phyloP scores from a whole-genome alignment of 106 monocot species.

The Dioscorea alata region DNA sequence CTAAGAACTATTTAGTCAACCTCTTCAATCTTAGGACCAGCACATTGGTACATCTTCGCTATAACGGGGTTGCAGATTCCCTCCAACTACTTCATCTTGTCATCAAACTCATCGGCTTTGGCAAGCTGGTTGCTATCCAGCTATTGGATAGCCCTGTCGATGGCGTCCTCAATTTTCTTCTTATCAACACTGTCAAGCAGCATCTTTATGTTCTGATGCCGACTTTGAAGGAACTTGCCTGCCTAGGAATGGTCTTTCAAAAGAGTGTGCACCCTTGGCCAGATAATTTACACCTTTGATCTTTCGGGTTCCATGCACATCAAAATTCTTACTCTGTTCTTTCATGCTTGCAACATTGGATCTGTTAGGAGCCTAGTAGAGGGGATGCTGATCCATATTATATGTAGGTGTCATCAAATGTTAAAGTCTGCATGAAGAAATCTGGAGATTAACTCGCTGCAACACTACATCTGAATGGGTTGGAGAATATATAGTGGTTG shows the following conservation, averaged over 20 bases:
- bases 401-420: constrained; percentile 8
- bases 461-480: constrained; percentile 42
- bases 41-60: no score
- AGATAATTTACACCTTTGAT: constrained; percentile 5
- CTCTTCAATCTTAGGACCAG: no score
- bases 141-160: no score
- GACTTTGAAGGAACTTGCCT: constrained; percentile 6
- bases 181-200: constrained; percentile 12
- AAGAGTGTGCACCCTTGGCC: not conserved
- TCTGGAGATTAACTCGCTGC: constrained; percentile 23
- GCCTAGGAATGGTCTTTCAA: constrained; percentile 10
- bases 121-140: no score
- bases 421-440: constrained; percentile 32
- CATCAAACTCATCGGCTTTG: no score
- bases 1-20: no score
- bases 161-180: no score
- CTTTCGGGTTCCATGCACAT: not conserved
- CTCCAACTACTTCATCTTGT: no score
- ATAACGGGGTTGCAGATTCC: no score
- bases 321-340: constrained; percentile 5
- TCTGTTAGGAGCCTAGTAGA: constrained; percentile 6
- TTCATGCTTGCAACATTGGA: constrained; percentile 7
- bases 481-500: constrained; percentile 37
- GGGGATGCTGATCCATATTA: constrained; percentile 13
- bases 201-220: constrained; percentile 9